Evolutionary conservation across 768 basidiomycete species (phyloP).

Genomic region (Psilocybe cyanescens): DNA sequence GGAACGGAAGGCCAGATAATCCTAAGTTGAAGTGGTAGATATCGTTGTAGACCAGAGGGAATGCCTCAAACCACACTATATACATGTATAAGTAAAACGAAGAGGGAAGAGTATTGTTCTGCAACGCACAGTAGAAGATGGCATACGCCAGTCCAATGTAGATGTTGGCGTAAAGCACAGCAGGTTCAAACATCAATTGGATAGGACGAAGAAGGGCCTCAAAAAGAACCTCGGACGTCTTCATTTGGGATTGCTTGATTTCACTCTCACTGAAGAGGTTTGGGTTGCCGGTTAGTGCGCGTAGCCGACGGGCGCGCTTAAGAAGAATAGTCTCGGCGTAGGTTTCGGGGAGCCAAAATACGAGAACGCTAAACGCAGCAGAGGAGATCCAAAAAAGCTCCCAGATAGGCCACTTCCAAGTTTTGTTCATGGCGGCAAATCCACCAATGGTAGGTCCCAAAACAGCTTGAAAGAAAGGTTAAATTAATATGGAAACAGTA

Average conservation of each 20-base stretch:
- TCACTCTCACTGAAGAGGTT: slow-evolving; percentile 6
- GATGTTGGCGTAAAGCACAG: not conserved
- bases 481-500: not conserved
- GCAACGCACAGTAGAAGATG: slow-evolving; percentile 2
- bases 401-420: slow-evolving; percentile 3
- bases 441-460: slow-evolving; percentile 6
- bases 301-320: slow-evolving; percentile 1
- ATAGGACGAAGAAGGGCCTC: slow-evolving; percentile 3
- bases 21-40: slow-evolving; percentile 9
- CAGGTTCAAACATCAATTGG: slow-evolving; percentile 6
- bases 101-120: not conserved
- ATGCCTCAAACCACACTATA: slow-evolving; percentile 7
- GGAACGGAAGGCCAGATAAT: slow-evolving; percentile 3
- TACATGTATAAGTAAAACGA: not conserved
- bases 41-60: slow-evolving; percentile 3
- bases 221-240: slow-evolving; percentile 2
- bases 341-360: slow-evolving; percentile 7
- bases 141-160: slow-evolving; percentile 5
- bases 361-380: slow-evolving; percentile 2
- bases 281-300: not conserved
- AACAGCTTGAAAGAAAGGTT: not conserved
- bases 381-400: slow-evolving; percentile 4
- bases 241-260: slow-evolving; percentile 6
- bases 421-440: slow-evolving; percentile 1
- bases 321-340: slow-evolving; percentile 5